Conservation (phyloP, 441 rosid species). For the Erodium moschatum region DNA sequence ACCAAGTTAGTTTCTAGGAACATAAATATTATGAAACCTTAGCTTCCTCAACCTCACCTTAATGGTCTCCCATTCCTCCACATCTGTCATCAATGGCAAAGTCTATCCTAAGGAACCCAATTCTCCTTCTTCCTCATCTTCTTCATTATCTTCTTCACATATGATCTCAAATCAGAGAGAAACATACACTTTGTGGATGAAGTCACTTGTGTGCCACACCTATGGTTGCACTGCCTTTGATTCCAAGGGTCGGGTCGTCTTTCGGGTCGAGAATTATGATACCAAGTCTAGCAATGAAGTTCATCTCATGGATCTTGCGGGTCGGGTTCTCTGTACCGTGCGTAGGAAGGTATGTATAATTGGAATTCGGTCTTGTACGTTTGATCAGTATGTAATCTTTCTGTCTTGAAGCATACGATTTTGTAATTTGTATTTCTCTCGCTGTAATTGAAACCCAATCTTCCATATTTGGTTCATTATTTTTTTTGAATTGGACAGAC, state of each 20-base stretch:
- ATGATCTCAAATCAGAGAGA: slow-evolving; percentile 24
- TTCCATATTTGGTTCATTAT: too few species aligned
- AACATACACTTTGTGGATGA: slow-evolving; percentile 77
- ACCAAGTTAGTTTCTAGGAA: background rate
- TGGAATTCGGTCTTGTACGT: too few species aligned
- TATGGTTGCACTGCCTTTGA: slow-evolving; percentile 72
- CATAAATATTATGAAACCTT: background rate
- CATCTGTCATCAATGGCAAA: background rate
- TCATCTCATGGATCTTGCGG: slow-evolving; percentile 55
- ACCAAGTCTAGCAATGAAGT: slow-evolving; percentile 46
- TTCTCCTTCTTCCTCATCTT: background rate
- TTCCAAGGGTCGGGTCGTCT: slow-evolving; percentile 48
- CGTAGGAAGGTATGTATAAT: slow-evolving; percentile 32
- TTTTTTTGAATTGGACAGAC: too few species aligned
- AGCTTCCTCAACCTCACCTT: background rate
- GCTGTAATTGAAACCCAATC: too few species aligned
- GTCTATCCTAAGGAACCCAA: background rate
- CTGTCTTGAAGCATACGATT: too few species aligned
- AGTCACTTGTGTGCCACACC: slow-evolving; percentile 58
- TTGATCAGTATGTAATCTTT: too few species aligned
- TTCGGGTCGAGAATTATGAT: slow-evolving; percentile 67
- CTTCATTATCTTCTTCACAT: background rate
- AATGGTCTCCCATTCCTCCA: background rate
- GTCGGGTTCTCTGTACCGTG: slow-evolving; percentile 54
- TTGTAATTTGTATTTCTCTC: too few species aligned